Evolutionary conservation across 116 monocot species (phyloP).

Genomic region (Phalaenopsis hybrid): DNA sequence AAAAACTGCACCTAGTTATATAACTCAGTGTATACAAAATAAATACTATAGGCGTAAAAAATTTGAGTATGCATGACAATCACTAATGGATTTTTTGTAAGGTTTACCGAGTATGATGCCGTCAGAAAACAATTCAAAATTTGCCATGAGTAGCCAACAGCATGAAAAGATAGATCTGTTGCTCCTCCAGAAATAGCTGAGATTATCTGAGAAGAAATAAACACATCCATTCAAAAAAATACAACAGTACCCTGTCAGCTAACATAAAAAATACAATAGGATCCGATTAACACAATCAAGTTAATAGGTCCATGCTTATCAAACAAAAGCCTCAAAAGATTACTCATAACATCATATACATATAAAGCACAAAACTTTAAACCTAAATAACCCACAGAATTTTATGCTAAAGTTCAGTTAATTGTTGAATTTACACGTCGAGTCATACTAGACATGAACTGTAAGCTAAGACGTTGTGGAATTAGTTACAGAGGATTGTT

Average conservation of each 20-base stretch:
- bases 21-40: background rate
- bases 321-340: background rate
- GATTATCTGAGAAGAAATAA: constrained; percentile 55
- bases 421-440: background rate
- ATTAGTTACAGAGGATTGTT: background rate
- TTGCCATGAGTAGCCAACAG: constrained; percentile 89
- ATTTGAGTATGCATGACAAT: background rate
- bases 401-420: background rate
- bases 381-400: background rate
- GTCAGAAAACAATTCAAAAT: constrained; percentile 82
- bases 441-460: background rate
- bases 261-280: background rate
- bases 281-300: background rate
- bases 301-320: background rate
- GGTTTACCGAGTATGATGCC: constrained; percentile 91
- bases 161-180: constrained; percentile 87
- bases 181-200: constrained; percentile 93
- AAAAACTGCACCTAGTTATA: background rate
- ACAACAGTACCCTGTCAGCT: background rate
- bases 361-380: background rate
- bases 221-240: constrained; percentile 3
- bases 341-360: background rate
- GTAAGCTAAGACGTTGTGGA: background rate
- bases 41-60: background rate
- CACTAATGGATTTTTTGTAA: background rate